Conservation (phyloP, 345 rosid species). For the Iberis pinnata region DNA sequence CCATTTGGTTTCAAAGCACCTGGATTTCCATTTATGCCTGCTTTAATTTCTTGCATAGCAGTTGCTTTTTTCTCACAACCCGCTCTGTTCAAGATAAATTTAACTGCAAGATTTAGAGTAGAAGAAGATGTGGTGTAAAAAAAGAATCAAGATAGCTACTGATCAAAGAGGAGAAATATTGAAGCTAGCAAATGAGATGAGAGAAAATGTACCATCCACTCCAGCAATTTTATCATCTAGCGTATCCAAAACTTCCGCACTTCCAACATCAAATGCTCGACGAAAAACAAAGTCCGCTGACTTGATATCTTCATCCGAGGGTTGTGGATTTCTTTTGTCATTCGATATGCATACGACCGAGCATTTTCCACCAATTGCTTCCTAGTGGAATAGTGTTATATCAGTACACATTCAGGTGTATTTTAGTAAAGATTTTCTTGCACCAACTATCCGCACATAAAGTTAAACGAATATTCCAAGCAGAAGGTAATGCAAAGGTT, state of each 20-base stretch:
- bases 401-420: slow-evolving; percentile 13
- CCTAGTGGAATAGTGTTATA: slow-evolving; percentile 40
- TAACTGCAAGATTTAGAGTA: slow-evolving; percentile 51
- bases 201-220: slow-evolving; percentile 48
- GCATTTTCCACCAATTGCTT: slow-evolving; percentile 85
- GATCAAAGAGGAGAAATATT: slow-evolving; percentile 15
- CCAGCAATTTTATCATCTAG: slow-evolving; percentile 61
- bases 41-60: slow-evolving; percentile 24
- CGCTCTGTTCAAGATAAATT: slow-evolving; percentile 49
- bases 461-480: neutral
- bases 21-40: neutral
- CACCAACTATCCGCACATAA: neutral
- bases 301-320: slow-evolving; percentile 45
- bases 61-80: slow-evolving; percentile 28
- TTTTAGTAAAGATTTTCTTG: slow-evolving; percentile 5
- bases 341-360: slow-evolving; percentile 71
- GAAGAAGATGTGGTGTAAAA: slow-evolving; percentile 16
- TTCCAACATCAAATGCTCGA: slow-evolving; percentile 73
- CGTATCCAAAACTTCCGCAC: slow-evolving; percentile 32
- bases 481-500: slow-evolving; percentile 3
- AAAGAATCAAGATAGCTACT: slow-evolving; percentile 12
- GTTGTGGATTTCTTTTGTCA: slow-evolving; percentile 63
- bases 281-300: slow-evolving; percentile 54
- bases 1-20: slow-evolving; percentile 24
- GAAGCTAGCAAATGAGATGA: slow-evolving; percentile 3